These are phyloP conservation scores for Rhynchospora tenuis DNA, from an alignment of 176 grass and related monocot genomes.

Conservation along the genomic window DNA sequence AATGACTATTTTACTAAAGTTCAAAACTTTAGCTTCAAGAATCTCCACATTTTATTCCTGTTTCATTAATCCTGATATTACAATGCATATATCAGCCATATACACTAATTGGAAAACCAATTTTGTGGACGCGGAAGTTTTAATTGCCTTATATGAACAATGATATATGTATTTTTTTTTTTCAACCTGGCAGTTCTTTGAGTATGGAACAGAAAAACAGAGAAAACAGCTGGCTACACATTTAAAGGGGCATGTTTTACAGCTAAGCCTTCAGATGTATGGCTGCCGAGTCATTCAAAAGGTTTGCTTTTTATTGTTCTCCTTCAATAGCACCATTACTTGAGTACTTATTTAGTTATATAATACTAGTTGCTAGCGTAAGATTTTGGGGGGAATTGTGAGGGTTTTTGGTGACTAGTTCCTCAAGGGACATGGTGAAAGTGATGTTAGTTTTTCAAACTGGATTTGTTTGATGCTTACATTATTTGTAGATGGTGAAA, in stretches of 20 bases:
- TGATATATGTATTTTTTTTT: background rate
- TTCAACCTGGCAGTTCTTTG: constrained; percentile 73
- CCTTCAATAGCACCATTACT: background rate
- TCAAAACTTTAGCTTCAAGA: background rate
- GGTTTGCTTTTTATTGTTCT: constrained; percentile 36
- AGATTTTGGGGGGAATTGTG: background rate
- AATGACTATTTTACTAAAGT: background rate
- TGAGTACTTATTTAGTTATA: background rate
- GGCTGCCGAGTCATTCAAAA: constrained; percentile 98
- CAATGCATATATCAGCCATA: background rate
- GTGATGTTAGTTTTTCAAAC: background rate
- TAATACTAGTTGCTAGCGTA: background rate
- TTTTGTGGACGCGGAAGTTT: too few relatives aligned
- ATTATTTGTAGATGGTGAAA: background rate
- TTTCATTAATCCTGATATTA: background rate
- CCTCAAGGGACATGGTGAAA: background rate
- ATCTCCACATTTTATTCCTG: background rate
- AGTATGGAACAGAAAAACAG: constrained; percentile 78
- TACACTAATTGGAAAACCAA: background rate
- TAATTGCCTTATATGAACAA: background rate
- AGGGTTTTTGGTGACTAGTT: background rate
- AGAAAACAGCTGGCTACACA: constrained; percentile 69
- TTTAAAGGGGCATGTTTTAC: constrained; percentile 67
- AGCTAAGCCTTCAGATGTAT: constrained; percentile 96
- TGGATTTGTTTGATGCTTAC: background rate